These are phyloP conservation scores for Pleurotus ostreatus DNA, from an alignment of 768 basidiomycete genomes.

Conservation along the genomic window DNA sequence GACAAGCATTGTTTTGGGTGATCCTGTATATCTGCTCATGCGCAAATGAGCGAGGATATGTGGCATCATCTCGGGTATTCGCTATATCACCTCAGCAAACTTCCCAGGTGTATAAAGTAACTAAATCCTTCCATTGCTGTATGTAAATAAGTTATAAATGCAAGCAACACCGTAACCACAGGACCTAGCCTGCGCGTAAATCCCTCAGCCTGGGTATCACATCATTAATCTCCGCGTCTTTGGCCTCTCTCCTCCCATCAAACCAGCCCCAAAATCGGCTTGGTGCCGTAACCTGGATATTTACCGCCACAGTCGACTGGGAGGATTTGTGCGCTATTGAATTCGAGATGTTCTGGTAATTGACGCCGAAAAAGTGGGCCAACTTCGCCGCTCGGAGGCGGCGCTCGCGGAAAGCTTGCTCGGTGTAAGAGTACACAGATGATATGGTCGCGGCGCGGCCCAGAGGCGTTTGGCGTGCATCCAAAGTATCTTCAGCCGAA, in stretches of 20 bases:
- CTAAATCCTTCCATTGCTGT: conserved; percentile 8
- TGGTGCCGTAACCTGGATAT: conserved; percentile 32
- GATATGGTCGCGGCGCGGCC: background rate
- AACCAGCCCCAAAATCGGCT: conserved; percentile 37
- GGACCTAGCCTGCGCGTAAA: conserved; percentile 28
- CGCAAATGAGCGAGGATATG: conserved; percentile 48
- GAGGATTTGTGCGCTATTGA: conserved; percentile 10
- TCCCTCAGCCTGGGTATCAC: conserved; percentile 40
- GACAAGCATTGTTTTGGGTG: conserved; percentile 87
- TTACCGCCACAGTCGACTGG: conserved; percentile 23
- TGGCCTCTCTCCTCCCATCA: conserved; percentile 22
- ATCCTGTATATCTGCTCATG: conserved; percentile 87
- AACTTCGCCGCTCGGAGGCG: conserved; percentile 51
- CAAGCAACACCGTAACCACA: background rate
- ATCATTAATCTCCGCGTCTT: conserved; percentile 35
- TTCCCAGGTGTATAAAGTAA: conserved; percentile 7
- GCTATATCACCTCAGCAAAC: too few relatives aligned
- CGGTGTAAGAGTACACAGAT: background rate
- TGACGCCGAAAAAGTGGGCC: conserved; percentile 55
- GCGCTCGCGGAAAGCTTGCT: conserved; percentile 23
- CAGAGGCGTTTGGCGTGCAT: background rate
- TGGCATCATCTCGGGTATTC: background rate
- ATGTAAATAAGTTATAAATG: conserved; percentile 11
- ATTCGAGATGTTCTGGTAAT: conserved; percentile 37
- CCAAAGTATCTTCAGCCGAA: background rate